phyloP scores from a whole-genome alignment of 2,329 filamentous ascomycete genomes.

The Ophiognomonia clavigignenti-juglandacearum region DNA sequence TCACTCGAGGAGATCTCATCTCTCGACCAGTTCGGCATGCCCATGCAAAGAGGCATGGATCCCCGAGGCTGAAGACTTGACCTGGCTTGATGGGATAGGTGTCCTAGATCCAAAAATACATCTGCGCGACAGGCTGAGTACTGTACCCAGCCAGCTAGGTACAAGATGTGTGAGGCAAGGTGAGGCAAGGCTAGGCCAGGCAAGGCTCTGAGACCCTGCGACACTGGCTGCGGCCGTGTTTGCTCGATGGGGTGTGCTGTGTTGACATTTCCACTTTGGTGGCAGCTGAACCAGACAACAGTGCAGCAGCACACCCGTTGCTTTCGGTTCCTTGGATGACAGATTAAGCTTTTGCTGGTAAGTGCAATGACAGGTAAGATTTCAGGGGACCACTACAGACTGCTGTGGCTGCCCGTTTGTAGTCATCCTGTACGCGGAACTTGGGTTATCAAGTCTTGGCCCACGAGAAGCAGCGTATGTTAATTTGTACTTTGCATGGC shows the following conservation, averaged over 20 bases:
- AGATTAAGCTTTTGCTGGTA: not conserved
- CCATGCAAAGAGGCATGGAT: not conserved
- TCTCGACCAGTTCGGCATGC: slow-evolving; percentile 16
- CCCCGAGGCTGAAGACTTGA: not conserved
- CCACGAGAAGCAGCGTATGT: not conserved
- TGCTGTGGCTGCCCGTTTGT: not conserved
- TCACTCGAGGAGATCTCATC: slow-evolving; percentile 23
- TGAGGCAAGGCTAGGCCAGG: not conserved
- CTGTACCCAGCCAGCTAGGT: no score
- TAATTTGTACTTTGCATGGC: not conserved
- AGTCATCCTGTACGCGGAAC: not conserved
- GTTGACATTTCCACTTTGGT: not conserved
- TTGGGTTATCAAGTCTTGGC: not conserved
- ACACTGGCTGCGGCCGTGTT: not conserved
- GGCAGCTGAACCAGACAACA: not conserved
- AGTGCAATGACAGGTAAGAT: not conserved
- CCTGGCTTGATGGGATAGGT: not conserved
- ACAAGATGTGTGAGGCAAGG: no score
- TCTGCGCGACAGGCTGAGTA: not conserved
- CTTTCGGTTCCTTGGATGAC: not conserved
- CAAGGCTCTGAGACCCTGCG: not conserved
- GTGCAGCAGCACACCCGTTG: not conserved
- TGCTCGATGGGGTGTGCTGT: not conserved
- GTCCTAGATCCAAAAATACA: not conserved
- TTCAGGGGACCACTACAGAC: not conserved